phyloP scores from a whole-genome alignment of 176 grass and related monocot genomes.

The Calamus simplicifolius region DNA sequence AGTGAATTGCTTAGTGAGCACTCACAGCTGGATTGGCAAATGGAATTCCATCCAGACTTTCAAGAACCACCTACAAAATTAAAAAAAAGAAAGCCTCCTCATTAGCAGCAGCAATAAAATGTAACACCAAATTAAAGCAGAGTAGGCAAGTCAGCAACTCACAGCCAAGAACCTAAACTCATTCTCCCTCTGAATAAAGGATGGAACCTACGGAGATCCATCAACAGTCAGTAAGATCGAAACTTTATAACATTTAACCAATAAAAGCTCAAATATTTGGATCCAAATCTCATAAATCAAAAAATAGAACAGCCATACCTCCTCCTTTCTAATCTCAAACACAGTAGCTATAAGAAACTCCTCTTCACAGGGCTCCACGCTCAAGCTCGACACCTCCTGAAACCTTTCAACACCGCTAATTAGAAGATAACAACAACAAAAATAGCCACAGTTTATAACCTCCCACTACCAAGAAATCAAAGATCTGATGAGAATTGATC shows the following conservation, averaged over 20 bases:
- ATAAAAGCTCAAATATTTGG: background rate
- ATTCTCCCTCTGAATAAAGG: constrained; percentile 84
- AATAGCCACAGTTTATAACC: background rate
- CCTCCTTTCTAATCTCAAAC: constrained; percentile 78
- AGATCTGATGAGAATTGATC: constrained; percentile 6
- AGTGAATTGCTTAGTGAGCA: background rate
- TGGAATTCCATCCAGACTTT: constrained; percentile 54
- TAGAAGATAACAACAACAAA: constrained; percentile 10
- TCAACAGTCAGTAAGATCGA: too few species aligned
- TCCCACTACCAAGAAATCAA: background rate
- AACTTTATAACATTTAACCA: background rate
- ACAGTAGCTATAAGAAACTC: constrained; percentile 68
- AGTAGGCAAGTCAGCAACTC: constrained; percentile 7
- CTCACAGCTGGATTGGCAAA: constrained; percentile 71
- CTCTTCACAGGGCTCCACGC: constrained; percentile 55
- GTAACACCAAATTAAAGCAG: constrained; percentile 12
- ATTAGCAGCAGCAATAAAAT: background rate
- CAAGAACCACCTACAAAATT: constrained; percentile 48
- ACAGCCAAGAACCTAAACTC: constrained; percentile 93
- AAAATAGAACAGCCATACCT: constrained; percentile 21
- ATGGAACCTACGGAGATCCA: constrained; percentile 45
- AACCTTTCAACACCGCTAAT: constrained; percentile 16
- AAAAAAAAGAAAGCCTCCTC: background rate
- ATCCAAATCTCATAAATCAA: background rate
- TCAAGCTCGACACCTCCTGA: constrained; percentile 87